phyloP scores from a whole-genome alignment of 768 basidiomycete genomes.

The Hypholoma fasciculare region DNA sequence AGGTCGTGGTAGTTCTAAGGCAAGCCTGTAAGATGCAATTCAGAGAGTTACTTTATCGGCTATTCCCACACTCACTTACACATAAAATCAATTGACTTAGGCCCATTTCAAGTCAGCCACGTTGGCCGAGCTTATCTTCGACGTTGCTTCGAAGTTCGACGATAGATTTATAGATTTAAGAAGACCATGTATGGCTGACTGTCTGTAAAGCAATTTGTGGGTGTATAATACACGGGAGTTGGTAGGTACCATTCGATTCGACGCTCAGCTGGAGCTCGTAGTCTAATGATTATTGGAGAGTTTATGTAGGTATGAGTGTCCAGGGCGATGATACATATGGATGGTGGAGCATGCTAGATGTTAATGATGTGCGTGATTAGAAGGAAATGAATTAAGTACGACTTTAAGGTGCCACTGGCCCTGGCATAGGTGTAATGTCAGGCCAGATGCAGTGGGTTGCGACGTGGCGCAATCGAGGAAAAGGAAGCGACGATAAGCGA shows the following conservation, averaged over 20 bases:
- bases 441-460: no score
- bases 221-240: no score
- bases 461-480: neutral
- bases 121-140: neutral
- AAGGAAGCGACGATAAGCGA: neutral
- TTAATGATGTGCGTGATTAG: neutral
- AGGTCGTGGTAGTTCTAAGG: no score
- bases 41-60: neutral
- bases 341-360: neutral
- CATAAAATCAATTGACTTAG: neutral
- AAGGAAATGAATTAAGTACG: neutral
- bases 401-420: neutral
- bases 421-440: neutral
- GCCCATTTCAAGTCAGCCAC: neutral
- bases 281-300: neutral
- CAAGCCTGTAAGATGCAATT: no score
- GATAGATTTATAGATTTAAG: no score
- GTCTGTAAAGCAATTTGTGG: no score
- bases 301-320: neutral
- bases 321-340: slow-evolving; percentile 2
- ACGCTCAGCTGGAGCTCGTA: no score
- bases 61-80: neutral
- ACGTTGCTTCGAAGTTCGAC: no score
- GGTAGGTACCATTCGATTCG: no score
- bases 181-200: no score